Evolutionary conservation across 1,284 basidiomycete genomes (phyloP), one percentile per base, ranked within the genome.

Genomic region (Trichosporon sp.): DNA sequence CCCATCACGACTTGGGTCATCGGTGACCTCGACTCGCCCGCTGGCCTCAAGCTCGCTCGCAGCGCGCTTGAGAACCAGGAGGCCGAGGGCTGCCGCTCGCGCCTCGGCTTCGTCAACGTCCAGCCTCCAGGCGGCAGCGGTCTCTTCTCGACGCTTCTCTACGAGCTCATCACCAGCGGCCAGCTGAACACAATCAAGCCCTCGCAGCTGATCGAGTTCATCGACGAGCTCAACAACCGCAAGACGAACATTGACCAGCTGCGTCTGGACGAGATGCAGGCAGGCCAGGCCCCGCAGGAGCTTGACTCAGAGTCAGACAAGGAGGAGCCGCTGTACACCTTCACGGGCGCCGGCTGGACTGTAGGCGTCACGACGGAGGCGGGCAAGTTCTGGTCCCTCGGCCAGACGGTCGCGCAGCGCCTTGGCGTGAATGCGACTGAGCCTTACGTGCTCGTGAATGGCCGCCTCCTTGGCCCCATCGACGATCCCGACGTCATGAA

Each of bases 381-480:
- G 3, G 67, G 70, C 5, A 60, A 70, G 13, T 81, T 78, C 71
- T 81, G 80, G 80, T 62, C 71, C 3, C 32, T 63, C 23, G 74
- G 73, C 19, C 56, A 44, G 16, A 49, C 44, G 2, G 68, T 78
- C 27, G 71, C 67, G 1, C 46, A 70, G 7, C 65, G 64, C 52
- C 71, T 93, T 1, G 84, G 84, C 1, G 70, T 94, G 36, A 70
- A 77, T 11, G 83, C 85, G 1, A 87, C 88, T 0, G 78, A 87
- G 62, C 82, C 83, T 16, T 88, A 84, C 1, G 64, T 96, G 21
- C 70, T 94, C 37, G 81, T 91, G 58, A 95, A 95, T 70, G 93
- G 93, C 37, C 83, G 93, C 33, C 77, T 90, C 54, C 78, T 91
- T 29, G 88, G 89, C 0, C 88, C 88, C 0, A 77, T 91, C 56